Percentiles rank a stretch among this genome's conserved stretches.
These are phyloP conservation scores for Sinapis alba DNA, from an alignment of 441 rosid species.

Conservation along the genomic window DNA sequence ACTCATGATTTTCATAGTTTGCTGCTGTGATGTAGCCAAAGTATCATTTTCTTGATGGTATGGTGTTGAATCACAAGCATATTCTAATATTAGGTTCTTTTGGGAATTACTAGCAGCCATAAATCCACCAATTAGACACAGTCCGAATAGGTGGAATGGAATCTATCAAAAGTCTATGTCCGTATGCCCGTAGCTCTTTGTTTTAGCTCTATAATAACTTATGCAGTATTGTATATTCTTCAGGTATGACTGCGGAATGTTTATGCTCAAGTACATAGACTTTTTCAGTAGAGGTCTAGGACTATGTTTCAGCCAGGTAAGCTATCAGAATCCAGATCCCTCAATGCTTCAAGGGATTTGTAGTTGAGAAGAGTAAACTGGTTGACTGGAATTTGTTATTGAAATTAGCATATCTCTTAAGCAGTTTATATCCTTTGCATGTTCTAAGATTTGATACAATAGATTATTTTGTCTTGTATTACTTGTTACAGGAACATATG, in stretches of 20 bases:
- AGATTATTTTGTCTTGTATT: not conserved
- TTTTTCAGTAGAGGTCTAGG: constrained; percentile 79
- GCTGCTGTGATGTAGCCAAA: not conserved
- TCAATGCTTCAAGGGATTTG: not conserved
- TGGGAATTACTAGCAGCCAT: not conserved
- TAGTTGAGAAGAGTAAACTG: not conserved
- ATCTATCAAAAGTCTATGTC: not conserved
- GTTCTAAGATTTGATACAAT: not conserved
- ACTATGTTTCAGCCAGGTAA: constrained; percentile 87
- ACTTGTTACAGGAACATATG: constrained; percentile 65
- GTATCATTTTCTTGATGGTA: constrained; percentile 6
- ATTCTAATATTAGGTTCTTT: not conserved
- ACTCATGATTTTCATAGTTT: not conserved
- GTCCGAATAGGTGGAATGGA: not conserved
- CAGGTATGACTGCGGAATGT: constrained; percentile 92
- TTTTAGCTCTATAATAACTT: constrained; percentile 2
- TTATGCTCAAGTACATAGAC: constrained; percentile 90
- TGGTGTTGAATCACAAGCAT: not conserved
- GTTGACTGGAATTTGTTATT: not conserved
- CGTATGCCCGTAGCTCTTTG: not conserved
- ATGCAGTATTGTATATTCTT: constrained; percentile 3
- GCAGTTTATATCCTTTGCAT: not conserved
- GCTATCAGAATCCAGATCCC: constrained; percentile 17
- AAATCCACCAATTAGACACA: not conserved
- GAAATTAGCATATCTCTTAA: not conserved